These are phyloP conservation scores for Colletotrichum ledebouriae DNA, from an alignment of 2,329 filamentous ascomycete species.

Conservation along the genomic window DNA sequence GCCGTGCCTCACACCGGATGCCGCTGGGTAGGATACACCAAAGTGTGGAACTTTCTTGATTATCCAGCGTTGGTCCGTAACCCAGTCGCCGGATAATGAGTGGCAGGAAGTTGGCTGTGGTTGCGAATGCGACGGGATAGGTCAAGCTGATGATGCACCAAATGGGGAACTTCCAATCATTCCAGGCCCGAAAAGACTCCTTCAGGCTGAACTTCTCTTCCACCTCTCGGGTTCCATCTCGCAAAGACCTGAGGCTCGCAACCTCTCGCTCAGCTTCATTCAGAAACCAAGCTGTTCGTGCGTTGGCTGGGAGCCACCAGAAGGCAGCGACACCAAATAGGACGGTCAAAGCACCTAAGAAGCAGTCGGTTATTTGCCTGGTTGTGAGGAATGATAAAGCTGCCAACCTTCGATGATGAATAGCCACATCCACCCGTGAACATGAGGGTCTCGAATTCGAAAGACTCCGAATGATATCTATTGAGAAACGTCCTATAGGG, in stretches of 20 bases:
- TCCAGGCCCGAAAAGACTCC: conserved; percentile 59
- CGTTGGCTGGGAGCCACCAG: conserved; percentile 49
- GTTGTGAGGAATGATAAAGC: rapidly evolving
- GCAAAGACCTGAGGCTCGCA: conserved; percentile 54
- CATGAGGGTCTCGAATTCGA: conserved; percentile 13
- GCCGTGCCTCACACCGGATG: conserved; percentile 60
- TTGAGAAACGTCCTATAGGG: no score
- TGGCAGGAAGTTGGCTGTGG: conserved; percentile 60
- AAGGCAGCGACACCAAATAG: conserved; percentile 15
- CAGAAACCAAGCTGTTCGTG: conserved; percentile 61
- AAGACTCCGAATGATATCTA: conserved; percentile 33
- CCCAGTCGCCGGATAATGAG: conserved; percentile 60
- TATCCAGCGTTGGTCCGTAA: conserved; percentile 54
- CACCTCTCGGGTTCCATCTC: conserved; percentile 58
- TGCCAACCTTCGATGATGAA: conserved; percentile 22
- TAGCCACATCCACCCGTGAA: conserved; percentile 29
- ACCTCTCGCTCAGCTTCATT: conserved; percentile 61
- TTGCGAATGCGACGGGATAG: conserved; percentile 61
- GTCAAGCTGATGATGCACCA: conserved; percentile 62
- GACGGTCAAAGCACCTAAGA: conserved; percentile 7
- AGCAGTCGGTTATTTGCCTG: neutral
- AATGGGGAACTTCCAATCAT: conserved; percentile 51
- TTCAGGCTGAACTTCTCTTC: conserved; percentile 54
- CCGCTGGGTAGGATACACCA: conserved; percentile 63
- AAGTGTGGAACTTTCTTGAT: conserved; percentile 55